Conservation (phyloP, 306 rosid species). For the Quercus engelmannii region DNA sequence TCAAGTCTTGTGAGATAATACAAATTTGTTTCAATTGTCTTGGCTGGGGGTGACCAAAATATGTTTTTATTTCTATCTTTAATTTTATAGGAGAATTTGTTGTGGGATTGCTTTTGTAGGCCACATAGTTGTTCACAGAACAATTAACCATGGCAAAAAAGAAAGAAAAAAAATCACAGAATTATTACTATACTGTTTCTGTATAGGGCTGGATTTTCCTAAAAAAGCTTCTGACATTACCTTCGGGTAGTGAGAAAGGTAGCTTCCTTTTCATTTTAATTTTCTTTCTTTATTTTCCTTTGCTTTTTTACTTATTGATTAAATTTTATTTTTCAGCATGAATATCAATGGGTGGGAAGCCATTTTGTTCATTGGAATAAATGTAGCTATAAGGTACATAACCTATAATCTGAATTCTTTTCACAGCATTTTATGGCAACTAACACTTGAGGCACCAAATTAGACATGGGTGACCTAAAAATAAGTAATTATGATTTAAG, state of each 20-base stretch:
- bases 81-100: background rate
- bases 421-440: background rate
- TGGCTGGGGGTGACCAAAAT: too few relatives aligned
- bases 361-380: conserved; percentile 83
- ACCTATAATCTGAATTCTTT: background rate
- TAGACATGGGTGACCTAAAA: background rate
- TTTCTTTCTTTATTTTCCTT: background rate
- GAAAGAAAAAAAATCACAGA: background rate
- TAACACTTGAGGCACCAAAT: conserved; percentile 4
- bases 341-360: conserved; percentile 69
- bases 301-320: conserved; percentile 15
- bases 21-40: too few relatives aligned
- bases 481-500: too few relatives aligned
- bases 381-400: conserved; percentile 79
- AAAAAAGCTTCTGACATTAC: too few relatives aligned
- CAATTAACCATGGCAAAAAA: background rate
- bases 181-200: too few relatives aligned
- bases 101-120: background rate
- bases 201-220: too few relatives aligned
- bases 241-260: too few relatives aligned
- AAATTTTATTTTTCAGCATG: conserved; percentile 52
- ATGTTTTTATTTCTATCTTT: background rate
- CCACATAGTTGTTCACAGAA: background rate
- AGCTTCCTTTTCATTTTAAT: too few relatives aligned
- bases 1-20: too few relatives aligned